Evolutionary conservation across 2,329 filamentous ascomycete genomes (phyloP), one percentile per base, ranked within the genome.

Genomic region (Xylaria polymorpha): DNA sequence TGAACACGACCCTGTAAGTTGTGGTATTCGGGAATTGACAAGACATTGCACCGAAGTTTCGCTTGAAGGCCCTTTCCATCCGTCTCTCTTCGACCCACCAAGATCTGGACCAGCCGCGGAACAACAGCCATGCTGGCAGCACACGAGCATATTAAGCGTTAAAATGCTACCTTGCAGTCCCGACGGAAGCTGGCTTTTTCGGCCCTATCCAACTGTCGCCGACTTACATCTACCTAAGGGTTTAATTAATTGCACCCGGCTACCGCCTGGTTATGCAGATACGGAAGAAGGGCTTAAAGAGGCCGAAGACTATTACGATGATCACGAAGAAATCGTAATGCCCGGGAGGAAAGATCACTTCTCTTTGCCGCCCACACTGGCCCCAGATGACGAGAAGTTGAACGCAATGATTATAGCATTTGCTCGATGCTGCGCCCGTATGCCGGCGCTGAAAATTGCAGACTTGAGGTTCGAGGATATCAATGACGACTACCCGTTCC

Each of bases 361-460:
- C 37, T 1, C 7, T 14, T 4, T 37, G 10, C 35, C 7, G 10
- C 35, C 7, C 25, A 29, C 2, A 4, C 4, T 29, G 4, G 25
- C 4, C 9, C 39, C 39, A 2, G 25, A 44, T 9, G 35, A 51
- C 12, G 58, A 58, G 20, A 56, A 22, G 29, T 4, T 66, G 29
- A 43, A 61, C 32, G 35, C 29, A 15, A 39, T 66, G 50, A 37
- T 57, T 7, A 14, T 10, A 14, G 58, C 58, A 29, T 66, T 66
- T 20, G 64, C 57, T 48, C 57, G 64, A 22, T 55, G 50, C 50
- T 66, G 58, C n/a, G 57, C 43, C 29, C 46, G 57, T 20, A 60
- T 66, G 63, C 56, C 63, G 3, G 56, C 37, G 29, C 29, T 61
- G 12, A 3, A 55, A 5, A 9, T n/a, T 10, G 57, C 56, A 8